A percentile compares a stretch with the other conserved stretches of the same genome.
phyloP scores from a whole-genome alignment of 164 flowering plant species.

The Nymphaea colorata region DNA sequence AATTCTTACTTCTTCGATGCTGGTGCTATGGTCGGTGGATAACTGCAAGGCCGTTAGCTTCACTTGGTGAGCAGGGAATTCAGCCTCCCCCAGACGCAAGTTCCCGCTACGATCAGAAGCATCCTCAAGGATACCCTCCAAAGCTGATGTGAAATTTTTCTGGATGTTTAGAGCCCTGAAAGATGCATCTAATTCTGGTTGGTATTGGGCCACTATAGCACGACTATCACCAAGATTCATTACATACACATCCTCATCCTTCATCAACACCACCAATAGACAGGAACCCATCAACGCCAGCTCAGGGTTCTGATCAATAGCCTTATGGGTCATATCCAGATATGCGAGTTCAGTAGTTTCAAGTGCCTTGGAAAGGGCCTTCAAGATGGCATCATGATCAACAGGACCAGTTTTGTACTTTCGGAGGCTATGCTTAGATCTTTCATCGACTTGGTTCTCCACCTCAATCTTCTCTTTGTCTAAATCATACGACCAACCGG shows the following conservation, averaged over 20 bases:
- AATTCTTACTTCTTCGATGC: conserved; percentile 81
- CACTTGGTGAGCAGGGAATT: conserved; percentile 19
- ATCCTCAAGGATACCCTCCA: conserved; percentile 64
- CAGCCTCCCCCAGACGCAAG: conserved; percentile 12
- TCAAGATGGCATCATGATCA: conserved; percentile 70
- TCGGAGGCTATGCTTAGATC: conserved; percentile 20
- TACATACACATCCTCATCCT: conserved; percentile 95
- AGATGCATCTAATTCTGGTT: conserved; percentile 27
- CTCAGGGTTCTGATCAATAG: conserved; percentile 79
- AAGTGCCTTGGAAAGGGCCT: conserved; percentile 74
- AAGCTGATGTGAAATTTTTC: conserved; percentile 17
- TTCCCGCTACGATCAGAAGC: conserved; percentile 20
- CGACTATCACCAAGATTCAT: conserved; percentile 99
- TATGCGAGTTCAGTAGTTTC: conserved; percentile 70
- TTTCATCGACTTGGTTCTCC: conserved; percentile 31
- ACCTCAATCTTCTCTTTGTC: conserved; percentile 47
- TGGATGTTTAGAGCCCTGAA: conserved; percentile 12
- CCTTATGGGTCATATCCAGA: conserved; percentile 82
- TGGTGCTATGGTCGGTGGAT: conserved; percentile 97
- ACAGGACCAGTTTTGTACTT: conserved; percentile 61
- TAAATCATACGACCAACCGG: conserved; percentile 66
- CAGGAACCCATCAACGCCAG: conserved; percentile 98
- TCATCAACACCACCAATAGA: conserved; percentile 82
- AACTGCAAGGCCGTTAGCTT: conserved; percentile 78
- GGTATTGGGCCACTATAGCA: conserved; percentile 81